phyloP scores from a whole-genome alignment of 495 filamentous ascomycete genomes.

The Annulohypoxylon maeteangense region DNA sequence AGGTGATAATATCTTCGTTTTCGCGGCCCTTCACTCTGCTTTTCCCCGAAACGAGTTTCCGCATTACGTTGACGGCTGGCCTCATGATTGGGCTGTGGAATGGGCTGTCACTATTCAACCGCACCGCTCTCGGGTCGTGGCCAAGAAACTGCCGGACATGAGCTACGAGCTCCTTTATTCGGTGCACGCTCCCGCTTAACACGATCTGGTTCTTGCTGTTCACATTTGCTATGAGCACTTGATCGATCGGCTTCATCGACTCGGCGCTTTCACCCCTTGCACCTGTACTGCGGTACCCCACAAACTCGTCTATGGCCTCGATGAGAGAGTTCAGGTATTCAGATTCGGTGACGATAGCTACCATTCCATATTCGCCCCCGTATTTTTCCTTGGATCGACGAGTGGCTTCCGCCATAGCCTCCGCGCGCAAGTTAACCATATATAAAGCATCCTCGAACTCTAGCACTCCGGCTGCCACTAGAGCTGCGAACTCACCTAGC shows the following conservation, averaged over 20 bases:
- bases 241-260: constrained; percentile 77
- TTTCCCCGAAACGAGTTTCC: constrained; percentile 65
- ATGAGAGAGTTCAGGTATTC: constrained; percentile 75
- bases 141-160: constrained; percentile 93
- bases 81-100: constrained; percentile 95
- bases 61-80: constrained; percentile 80
- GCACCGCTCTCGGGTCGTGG: constrained; percentile 89
- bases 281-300: constrained; percentile 72
- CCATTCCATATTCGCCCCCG: constrained; percentile 90
- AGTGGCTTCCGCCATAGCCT: constrained; percentile 85
- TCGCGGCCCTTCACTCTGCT: constrained; percentile 60
- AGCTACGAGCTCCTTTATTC: constrained; percentile 84
- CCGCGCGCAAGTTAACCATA: constrained; percentile 81
- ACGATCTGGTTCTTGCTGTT: constrained; percentile 98
- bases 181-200: constrained; percentile 84
- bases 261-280: constrained; percentile 72
- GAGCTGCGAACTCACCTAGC: constrained; percentile 92
- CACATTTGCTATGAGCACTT: constrained; percentile 93
- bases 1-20: constrained; percentile 67
- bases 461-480: constrained; percentile 84
- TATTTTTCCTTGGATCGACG: constrained; percentile 66
- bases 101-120: constrained; percentile 87
- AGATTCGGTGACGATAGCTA: constrained; percentile 88
- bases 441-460: constrained; percentile 78
- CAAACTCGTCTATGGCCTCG: constrained; percentile 79